These are phyloP conservation scores for Xylaria sp. DNA, from an alignment of 2,329 filamentous ascomycete genomes.

Conservation along the genomic window DNA sequence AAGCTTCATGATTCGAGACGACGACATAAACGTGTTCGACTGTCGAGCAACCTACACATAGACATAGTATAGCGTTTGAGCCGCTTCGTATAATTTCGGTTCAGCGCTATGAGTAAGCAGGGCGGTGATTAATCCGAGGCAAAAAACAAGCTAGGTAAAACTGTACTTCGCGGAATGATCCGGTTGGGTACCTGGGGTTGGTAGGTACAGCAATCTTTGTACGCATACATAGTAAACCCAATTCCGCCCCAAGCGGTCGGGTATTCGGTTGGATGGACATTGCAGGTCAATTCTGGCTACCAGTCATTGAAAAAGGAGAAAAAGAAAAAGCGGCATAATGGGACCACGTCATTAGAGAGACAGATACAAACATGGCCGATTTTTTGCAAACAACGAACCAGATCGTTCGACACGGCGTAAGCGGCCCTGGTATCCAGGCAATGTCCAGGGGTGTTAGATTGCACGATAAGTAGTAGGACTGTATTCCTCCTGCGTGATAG, in stretches of 20 bases:
- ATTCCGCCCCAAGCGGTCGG: not conserved
- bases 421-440: constrained; percentile 24
- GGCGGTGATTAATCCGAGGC: not conserved
- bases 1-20: not conserved
- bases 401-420: constrained; percentile 42
- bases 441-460: constrained; percentile 36
- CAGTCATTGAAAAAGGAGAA: not conserved
- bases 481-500: not conserved
- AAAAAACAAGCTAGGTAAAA: not conserved
- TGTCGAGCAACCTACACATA: not conserved
- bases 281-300: not conserved
- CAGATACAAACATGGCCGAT: not conserved
- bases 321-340: not conserved
- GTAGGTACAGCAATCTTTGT: not conserved
- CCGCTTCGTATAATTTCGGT: not conserved
- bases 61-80: not conserved
- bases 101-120: not conserved
- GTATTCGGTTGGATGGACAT: not conserved
- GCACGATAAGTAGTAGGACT: not conserved
- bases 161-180: not conserved
- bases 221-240: not conserved
- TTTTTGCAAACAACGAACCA: not conserved
- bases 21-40: not conserved
- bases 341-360: constrained; percentile 10
- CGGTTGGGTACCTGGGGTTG: not conserved